Evolutionary conservation across 495 filamentous ascomycete species (phyloP).

Genomic region (Aspergillus homomorphus): DNA sequence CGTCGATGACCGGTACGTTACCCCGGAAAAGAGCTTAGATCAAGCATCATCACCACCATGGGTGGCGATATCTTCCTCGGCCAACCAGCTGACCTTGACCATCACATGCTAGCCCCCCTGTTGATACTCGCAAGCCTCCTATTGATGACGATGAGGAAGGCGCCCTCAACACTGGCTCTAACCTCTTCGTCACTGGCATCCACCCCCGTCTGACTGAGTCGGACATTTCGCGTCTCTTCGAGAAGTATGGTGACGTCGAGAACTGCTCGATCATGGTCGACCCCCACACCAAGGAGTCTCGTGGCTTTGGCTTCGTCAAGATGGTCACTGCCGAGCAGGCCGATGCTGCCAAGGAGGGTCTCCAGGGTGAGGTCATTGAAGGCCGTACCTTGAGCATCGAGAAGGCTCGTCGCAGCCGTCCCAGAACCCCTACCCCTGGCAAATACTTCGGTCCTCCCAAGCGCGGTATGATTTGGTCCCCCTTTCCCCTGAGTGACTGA

Average conservation of each 20-base stretch:
- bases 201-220: conserved; percentile 88
- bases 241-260: conserved; percentile 97
- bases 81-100: conserved; percentile 7
- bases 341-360: conserved; percentile 91
- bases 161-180: conserved; percentile 87
- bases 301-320: conserved; percentile 99
- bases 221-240: conserved; percentile 91
- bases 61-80: neutral
- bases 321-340: conserved; percentile 92
- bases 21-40: neutral
- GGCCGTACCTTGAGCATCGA: conserved; percentile 97
- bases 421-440: conserved; percentile 93
- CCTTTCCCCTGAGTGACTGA: conserved; percentile 1
- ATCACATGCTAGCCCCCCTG: conserved; percentile 23
- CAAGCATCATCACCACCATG: neutral
- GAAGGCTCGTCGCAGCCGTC: conserved; percentile 92
- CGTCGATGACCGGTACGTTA: conserved; percentile 68
- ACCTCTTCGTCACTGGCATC: conserved; percentile 98
- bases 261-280: conserved; percentile 99
- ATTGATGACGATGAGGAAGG: conserved; percentile 73
- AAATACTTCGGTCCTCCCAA: conserved; percentile 99
- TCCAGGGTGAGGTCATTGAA: conserved; percentile 93
- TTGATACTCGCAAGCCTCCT: conserved; percentile 44
- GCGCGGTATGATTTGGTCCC: conserved; percentile 64
- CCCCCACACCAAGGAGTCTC: conserved; percentile 95